phyloP scores from a whole-genome alignment of 495 filamentous ascomycete genomes.

The Hamigera avellanea region DNA sequence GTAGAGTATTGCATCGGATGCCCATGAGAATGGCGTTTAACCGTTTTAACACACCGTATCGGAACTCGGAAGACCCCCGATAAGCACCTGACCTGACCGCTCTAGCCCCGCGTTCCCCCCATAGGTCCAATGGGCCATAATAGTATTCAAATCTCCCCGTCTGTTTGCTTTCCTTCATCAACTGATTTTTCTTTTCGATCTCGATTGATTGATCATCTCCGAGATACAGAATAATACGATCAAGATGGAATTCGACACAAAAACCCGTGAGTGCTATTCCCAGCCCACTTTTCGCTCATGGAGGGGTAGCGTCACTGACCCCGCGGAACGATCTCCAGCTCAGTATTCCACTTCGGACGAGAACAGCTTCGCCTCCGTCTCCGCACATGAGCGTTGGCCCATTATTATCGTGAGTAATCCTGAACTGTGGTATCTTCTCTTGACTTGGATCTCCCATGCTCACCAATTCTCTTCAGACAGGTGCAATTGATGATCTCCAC shows the following conservation, averaged over 20 bases:
- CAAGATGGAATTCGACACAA: slow-evolving; percentile 50
- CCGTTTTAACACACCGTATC: too few relatives aligned
- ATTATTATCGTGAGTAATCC: slow-evolving; percentile 65
- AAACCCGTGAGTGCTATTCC: slow-evolving; percentile 39
- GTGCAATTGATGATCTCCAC: slow-evolving; percentile 89
- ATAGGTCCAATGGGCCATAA: too few relatives aligned
- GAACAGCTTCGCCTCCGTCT: slow-evolving; percentile 76
- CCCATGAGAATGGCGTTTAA: too few relatives aligned
- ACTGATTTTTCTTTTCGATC: too few relatives aligned
- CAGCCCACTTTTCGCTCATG: background rate
- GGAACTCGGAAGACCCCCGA: too few relatives aligned
- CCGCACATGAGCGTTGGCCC: slow-evolving; percentile 81
- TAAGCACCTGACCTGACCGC: too few relatives aligned
- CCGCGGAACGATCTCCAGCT: slow-evolving; percentile 35
- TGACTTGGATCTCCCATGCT: background rate
- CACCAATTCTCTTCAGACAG: slow-evolving; percentile 48
- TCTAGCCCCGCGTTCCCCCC: too few relatives aligned
- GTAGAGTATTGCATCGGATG: too few relatives aligned
- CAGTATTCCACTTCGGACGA: slow-evolving; percentile 67
- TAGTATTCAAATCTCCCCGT: too few relatives aligned
- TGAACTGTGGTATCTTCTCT: too few relatives aligned
- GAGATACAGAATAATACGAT: background rate
- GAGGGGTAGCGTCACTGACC: slow-evolving; percentile 7
- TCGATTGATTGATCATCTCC: background rate
- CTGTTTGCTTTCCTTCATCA: too few relatives aligned